phyloP scores from a whole-genome alignment of 2,329 filamentous ascomycete genomes.

The Ophiosphaerella korrae region DNA sequence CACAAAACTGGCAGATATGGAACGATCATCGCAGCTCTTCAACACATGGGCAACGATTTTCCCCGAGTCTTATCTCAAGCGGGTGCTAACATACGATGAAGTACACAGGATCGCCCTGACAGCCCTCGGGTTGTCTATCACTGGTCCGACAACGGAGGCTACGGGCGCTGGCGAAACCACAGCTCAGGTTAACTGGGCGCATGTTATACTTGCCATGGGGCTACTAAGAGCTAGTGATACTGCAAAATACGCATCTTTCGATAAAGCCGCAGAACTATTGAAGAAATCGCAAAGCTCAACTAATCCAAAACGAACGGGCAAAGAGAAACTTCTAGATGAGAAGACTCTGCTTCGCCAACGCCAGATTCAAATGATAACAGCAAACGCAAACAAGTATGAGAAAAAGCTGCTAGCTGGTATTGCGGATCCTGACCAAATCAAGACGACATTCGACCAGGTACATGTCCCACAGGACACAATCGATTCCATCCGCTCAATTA shows the following conservation, averaged over 20 bases:
- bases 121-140: slow-evolving; percentile 53
- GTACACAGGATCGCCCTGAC: slow-evolving; percentile 64
- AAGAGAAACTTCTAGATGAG: slow-evolving; percentile 14
- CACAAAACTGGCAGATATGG: slow-evolving; percentile 28
- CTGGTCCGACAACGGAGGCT: slow-evolving; percentile 16
- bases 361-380: slow-evolving; percentile 53
- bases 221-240: slow-evolving; percentile 54
- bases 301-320: slow-evolving; percentile 11
- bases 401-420: slow-evolving; percentile 81
- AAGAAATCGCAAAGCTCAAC: slow-evolving; percentile 10
- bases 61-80: slow-evolving; percentile 44
- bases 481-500: slow-evolving; percentile 85
- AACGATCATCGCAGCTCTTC: slow-evolving; percentile 21
- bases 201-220: slow-evolving; percentile 50
- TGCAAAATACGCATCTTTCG: slow-evolving; percentile 50
- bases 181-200: slow-evolving; percentile 44
- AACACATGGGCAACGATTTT: slow-evolving; percentile 27
- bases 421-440: slow-evolving; percentile 79
- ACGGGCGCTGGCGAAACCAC: slow-evolving; percentile 2
- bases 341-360: slow-evolving; percentile 51
- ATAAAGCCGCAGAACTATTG: slow-evolving; percentile 8
- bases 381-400: slow-evolving; percentile 71
- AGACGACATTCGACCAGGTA: slow-evolving; percentile 85
- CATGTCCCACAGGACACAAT: slow-evolving; percentile 82
- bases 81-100: slow-evolving; percentile 64